phyloP scores from a whole-genome alignment of 257 asterid species.

The Marsdenia floribunda region DNA sequence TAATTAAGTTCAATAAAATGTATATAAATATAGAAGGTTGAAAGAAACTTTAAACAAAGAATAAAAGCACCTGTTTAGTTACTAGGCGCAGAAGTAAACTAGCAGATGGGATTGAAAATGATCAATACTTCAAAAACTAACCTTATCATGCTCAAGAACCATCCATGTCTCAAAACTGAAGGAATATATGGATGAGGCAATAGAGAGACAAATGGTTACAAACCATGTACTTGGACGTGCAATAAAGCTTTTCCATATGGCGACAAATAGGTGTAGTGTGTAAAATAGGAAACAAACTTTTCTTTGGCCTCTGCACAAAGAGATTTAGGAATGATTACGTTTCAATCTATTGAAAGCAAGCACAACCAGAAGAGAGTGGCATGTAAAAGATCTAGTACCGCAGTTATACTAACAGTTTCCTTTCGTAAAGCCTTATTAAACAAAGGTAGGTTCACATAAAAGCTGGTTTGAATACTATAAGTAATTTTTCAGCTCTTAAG shows the following conservation, averaged over 20 bases:
- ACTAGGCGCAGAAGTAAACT: not conserved
- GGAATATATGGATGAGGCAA: conserved; percentile 70
- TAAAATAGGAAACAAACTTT: conserved; percentile 63
- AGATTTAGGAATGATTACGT: conserved; percentile 10
- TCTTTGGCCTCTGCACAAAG: conserved; percentile 69
- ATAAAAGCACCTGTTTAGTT: not conserved
- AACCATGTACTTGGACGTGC: conserved; percentile 54
- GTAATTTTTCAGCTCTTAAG: not conserved
- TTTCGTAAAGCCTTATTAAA: not conserved
- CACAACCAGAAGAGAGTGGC: not conserved
- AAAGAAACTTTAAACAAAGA: not conserved
- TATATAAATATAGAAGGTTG: not conserved
- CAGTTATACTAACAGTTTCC: not conserved
- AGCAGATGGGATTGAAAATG: not conserved
- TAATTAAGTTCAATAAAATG: conserved; percentile 5
- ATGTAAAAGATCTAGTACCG: not conserved
- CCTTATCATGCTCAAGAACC: conserved; percentile 86
- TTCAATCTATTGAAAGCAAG: not conserved
- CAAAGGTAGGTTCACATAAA: not conserved
- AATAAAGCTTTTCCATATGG: conserved; percentile 46
- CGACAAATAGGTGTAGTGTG: conserved; percentile 56
- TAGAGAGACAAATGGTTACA: conserved; percentile 55
- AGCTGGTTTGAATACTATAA: not conserved
- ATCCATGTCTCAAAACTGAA: conserved; percentile 86
- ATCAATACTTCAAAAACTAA: conserved; percentile 20